A percentile compares a stretch with the other conserved stretches of the same genome.
phyloP scores from a whole-genome alignment of 805 yeast species.

The Ogataea paradorogensis region DNA sequence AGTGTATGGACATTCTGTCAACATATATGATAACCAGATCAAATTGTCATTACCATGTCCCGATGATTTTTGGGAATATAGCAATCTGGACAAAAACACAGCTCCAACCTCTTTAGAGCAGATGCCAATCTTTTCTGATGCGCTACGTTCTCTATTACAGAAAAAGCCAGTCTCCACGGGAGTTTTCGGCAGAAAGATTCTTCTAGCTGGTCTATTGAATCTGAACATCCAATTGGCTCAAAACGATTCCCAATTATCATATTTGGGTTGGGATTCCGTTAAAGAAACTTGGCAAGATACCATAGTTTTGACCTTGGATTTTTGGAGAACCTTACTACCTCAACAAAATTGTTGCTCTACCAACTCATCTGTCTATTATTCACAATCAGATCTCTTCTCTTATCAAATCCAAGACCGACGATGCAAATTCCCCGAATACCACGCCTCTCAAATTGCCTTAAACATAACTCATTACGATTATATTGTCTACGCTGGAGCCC shows the following conservation, averaged over 20 bases:
- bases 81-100: slow-evolving; percentile 18
- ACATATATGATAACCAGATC: slow-evolving; percentile 50
- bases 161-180: slow-evolving; percentile 41
- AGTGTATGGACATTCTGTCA: slow-evolving; percentile 64
- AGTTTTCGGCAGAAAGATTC: slow-evolving; percentile 58
- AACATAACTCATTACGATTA: slow-evolving; percentile 69
- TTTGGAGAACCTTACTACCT: slow-evolving; percentile 48
- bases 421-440: slow-evolving; percentile 62
- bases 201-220: slow-evolving; percentile 60
- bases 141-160: slow-evolving; percentile 38
- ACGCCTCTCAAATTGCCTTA: slow-evolving; percentile 62
- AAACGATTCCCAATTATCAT: slow-evolving; percentile 46
- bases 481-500: slow-evolving; percentile 74
- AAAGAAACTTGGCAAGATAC: slow-evolving; percentile 59
- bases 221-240: slow-evolving; percentile 59
- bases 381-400: slow-evolving; percentile 11
- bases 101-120: slow-evolving; percentile 17
- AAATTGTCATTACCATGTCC: slow-evolving; percentile 57
- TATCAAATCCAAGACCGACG: slow-evolving; percentile 30
- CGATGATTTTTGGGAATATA: slow-evolving; percentile 48
- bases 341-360: slow-evolving; percentile 22
- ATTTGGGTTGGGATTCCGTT: slow-evolving; percentile 36
- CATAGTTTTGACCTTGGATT: slow-evolving; percentile 60
- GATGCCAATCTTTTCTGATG: slow-evolving; percentile 30
- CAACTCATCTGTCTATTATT: slow-evolving; percentile 15